Evolutionary conservation across 768 basidiomycete species (phyloP), one percentile per base, ranked within the genome.

Genomic region (Sporobolomyces phaffii): DNA sequence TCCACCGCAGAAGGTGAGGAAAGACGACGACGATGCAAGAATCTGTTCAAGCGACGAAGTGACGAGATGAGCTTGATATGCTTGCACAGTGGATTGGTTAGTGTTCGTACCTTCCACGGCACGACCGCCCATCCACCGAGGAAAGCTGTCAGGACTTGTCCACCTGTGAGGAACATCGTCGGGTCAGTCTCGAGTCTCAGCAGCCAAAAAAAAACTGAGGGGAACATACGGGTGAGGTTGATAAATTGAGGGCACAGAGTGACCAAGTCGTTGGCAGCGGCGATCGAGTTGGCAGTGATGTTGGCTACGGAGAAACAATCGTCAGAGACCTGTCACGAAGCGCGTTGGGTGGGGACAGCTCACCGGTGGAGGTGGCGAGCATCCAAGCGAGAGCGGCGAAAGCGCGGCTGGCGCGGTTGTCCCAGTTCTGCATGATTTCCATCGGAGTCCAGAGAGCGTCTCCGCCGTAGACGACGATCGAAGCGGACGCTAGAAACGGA

Each of bases 221-320:
- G 77, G 20, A 73, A 74, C 1, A 90, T 90, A 11, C 91, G 82
- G 47, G 84, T 81, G 69, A 93, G 89, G 75, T 91, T 89, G 78
- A 92, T 83, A 69, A 83, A 92, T 60, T 81, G 69, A 33, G 88
- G 90, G 73, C 81, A 84, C 44, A 88, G 79, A n/a, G 84, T 89
- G 5, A 85, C 88, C 80, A 91, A 84, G 75, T 93, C 91, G 74
- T 91, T 92, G 7, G 87, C 90, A 4, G 89, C 87, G 26, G 81
- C 80, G 53, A 86, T 80, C 9, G 83, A 83, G 77, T 93, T 94
- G 26, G 90, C 89, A 28, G 88, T 87, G 69, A 90, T 85, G 69
- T 83, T 83, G 57, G 36, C 29, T 24, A 29, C 80, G 74, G 90
- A 90, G 41, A 20, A 9, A 49, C n/a, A n/a, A n/a, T n/a, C n/a